A percentile compares a stretch with the other conserved stretches of the same genome.
Evolutionary conservation across 345 rosid species (phyloP).

Genomic region (Linum trigynum): DNA sequence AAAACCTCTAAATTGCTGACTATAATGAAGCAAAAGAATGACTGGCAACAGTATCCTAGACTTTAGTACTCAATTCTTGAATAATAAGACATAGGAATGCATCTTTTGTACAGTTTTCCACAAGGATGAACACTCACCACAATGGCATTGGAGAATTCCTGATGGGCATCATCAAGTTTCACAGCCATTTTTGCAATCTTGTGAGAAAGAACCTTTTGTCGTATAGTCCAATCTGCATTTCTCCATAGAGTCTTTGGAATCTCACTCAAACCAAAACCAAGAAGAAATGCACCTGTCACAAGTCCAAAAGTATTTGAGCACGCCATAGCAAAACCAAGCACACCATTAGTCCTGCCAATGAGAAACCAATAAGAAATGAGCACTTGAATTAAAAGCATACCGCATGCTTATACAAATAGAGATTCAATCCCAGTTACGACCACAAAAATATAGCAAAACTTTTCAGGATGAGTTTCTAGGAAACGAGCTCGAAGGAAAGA

Average conservation of each 20-base stretch:
- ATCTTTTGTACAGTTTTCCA: no score
- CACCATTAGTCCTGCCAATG: conserved; percentile 42
- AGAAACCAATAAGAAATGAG: conserved; percentile 2
- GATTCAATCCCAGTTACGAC: no score
- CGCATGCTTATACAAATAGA: no score
- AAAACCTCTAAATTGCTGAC: background rate
- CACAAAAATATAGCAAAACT: no score
- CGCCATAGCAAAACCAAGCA: conserved; percentile 94
- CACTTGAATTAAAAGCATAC: background rate
- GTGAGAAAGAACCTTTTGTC: conserved; percentile 95
- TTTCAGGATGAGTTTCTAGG: background rate
- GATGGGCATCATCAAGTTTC: conserved; percentile 96
- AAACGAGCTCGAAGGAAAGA: conserved; percentile 5
- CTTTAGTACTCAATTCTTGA: background rate
- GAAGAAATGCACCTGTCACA: conserved; percentile 97
- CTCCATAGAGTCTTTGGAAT: conserved; percentile 87
- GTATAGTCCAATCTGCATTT: conserved; percentile 85
- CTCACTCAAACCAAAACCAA: conserved; percentile 97
- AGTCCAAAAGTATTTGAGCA: conserved; percentile 99
- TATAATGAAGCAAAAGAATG: background rate
- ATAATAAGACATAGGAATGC: background rate
- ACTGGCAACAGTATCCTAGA: background rate
- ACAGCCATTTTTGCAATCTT: conserved; percentile 96
- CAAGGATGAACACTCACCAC: conserved; percentile 45
- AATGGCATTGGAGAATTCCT: conserved; percentile 93